These are phyloP conservation scores for Arthrobotrys conoides DNA, from an alignment of 2,329 filamentous ascomycete genomes.

Conservation along the genomic window DNA sequence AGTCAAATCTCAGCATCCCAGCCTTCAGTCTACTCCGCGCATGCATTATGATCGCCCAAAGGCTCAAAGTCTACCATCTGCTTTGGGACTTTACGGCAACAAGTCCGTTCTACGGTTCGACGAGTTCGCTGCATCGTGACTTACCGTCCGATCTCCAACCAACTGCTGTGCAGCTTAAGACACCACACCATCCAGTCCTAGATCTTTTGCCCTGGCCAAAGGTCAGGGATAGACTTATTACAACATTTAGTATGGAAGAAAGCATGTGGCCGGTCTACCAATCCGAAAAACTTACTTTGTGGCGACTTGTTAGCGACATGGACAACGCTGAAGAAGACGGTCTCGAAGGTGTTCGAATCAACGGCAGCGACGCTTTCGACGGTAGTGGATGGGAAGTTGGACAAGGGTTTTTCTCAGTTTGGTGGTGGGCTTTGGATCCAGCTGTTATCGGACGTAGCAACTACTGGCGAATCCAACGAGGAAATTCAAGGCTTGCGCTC, in stretches of 20 bases:
- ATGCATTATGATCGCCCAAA: constrained; percentile 56
- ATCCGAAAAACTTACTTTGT: constrained; percentile 47
- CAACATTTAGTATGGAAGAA: constrained; percentile 43
- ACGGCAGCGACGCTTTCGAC: constrained; percentile 41
- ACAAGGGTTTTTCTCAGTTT: constrained; percentile 44
- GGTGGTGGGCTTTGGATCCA: constrained; percentile 55
- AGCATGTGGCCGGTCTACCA: constrained; percentile 47
- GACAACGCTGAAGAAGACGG: constrained; percentile 55
- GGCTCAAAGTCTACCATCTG: constrained; percentile 53
- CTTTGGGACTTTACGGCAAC: constrained; percentile 60
- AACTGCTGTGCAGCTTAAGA: constrained; percentile 28
- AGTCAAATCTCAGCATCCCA: constrained; percentile 56
- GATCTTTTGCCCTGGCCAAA: constrained; percentile 49
- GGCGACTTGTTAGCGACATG: constrained; percentile 47
- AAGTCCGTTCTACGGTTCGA: constrained; percentile 59
- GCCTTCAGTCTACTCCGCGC: constrained; percentile 56
- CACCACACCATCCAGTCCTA: constrained; percentile 43
- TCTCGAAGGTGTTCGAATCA: constrained; percentile 43
- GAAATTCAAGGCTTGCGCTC: constrained; percentile 43
- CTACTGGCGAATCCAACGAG: constrained; percentile 42
- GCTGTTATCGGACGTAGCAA: constrained; percentile 46
- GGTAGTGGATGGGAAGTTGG: constrained; percentile 53
- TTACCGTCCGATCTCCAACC: constrained; percentile 40
- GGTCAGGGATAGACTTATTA: constrained; percentile 51
- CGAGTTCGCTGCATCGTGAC: constrained; percentile 53